phyloP scores from a whole-genome alignment of 345 rosid species.

The Eucalyptus sp. region DNA sequence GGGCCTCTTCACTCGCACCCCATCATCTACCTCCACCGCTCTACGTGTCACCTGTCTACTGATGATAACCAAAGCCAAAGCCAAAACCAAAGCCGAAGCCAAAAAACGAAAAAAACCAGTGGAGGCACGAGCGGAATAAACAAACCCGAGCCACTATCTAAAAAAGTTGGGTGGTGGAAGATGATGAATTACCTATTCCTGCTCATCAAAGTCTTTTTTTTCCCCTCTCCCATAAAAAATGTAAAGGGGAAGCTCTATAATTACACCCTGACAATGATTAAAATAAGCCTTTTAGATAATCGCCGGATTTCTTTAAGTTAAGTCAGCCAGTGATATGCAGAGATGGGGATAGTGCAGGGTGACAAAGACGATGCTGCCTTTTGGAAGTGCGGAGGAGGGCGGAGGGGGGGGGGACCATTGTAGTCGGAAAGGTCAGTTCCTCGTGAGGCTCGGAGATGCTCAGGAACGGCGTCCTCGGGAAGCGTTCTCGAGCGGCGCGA shows the following conservation, averaged over 20 bases:
- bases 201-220: background rate
- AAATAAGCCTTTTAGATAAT: background rate
- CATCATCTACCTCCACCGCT: background rate
- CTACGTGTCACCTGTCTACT: background rate
- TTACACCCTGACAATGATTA: background rate
- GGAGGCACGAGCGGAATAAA: background rate
- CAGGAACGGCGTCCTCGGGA: background rate
- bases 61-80: background rate
- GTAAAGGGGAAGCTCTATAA: background rate
- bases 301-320: background rate
- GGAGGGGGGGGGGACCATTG: background rate
- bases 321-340: background rate
- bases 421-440: background rate
- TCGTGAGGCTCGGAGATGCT: background rate
- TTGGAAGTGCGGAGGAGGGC: background rate
- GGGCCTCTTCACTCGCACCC: background rate
- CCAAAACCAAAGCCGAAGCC: background rate
- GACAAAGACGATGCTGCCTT: background rate
- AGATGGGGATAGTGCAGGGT: background rate
- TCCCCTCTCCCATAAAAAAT: background rate
- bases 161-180: background rate
- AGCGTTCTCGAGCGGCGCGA: background rate
- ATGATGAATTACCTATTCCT: background rate
- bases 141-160: background rate
- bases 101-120: background rate